Evolutionary conservation across 768 basidiomycete genomes (phyloP).

Genomic region (Peribolospora kevripleyi): DNA sequence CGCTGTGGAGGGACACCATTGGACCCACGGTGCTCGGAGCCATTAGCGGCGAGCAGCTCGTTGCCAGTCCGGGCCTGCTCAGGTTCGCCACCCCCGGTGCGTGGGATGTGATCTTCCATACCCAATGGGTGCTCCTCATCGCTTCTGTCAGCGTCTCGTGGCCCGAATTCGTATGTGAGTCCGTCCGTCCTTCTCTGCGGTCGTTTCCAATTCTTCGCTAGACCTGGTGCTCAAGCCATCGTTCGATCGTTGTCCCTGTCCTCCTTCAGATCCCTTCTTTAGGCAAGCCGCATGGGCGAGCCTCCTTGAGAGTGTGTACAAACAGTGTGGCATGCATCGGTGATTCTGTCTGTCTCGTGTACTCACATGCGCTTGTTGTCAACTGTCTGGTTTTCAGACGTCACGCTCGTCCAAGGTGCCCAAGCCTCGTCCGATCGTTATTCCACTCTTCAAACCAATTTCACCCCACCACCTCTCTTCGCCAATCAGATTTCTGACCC

Average conservation of each 20-base stretch:
- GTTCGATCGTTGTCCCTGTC: not conserved
- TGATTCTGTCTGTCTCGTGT: not conserved
- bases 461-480: constrained; percentile 44
- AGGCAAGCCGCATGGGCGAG: constrained; percentile 74
- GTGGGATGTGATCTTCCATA: constrained; percentile 75
- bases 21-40: constrained; percentile 80
- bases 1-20: constrained; percentile 35
- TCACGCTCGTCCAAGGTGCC: not conserved
- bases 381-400: constrained; percentile 6
- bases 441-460: constrained; percentile 17
- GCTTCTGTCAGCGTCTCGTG: constrained; percentile 87
- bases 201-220: no score
- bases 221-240: not conserved
- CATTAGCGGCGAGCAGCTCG: constrained; percentile 69
- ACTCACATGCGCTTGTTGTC: not conserved
- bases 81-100: constrained; percentile 81
- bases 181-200: no score
- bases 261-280: constrained; percentile 52
- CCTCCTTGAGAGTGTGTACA: constrained; percentile 20
- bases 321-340: constrained; percentile 17
- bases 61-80: constrained; percentile 60
- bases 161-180: constrained; percentile 50
- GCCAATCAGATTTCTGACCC: constrained; percentile 44
- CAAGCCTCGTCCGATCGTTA: not conserved
- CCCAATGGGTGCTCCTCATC: constrained; percentile 69